A percentile compares a stretch with the other conserved stretches of the same genome.
phyloP scores from a whole-genome alignment of 352 stramenopile species.

The Pythium plurisporium region DNA sequence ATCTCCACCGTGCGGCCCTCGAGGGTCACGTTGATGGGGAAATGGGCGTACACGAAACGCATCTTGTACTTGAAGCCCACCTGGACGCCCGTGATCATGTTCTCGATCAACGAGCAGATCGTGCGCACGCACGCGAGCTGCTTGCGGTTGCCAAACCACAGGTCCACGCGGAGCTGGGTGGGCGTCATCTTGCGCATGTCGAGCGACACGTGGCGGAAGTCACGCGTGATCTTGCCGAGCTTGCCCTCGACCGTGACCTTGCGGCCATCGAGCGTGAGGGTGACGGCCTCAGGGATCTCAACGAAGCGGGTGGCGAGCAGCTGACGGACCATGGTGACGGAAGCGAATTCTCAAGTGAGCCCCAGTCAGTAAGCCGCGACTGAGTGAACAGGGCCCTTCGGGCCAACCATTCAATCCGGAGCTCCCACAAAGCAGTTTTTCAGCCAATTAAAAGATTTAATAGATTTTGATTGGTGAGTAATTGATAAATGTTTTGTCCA shows the following conservation, averaged over 20 bases:
- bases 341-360: conserved; percentile 63
- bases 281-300: conserved; percentile 93
- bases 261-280: conserved; percentile 92
- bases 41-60: conserved; percentile 99
- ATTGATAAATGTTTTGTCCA: neutral
- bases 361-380: neutral
- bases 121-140: conserved; percentile 97
- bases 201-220: conserved; percentile 98
- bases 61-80: conserved; percentile 99
- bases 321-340: conserved; percentile 69
- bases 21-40: conserved; percentile 99
- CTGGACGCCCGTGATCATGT: conserved; percentile 99
- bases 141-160: conserved; percentile 99
- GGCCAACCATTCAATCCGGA: conserved; percentile 20
- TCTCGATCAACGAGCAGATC: conserved; percentile 98
- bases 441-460: conserved; percentile 16
- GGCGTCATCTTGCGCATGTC: conserved; percentile 92
- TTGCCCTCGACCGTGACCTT: conserved; percentile 95
- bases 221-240: conserved; percentile 91
- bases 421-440: conserved; percentile 3
- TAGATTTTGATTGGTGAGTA: conserved; percentile 1
- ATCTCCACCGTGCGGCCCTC: conserved; percentile 95
- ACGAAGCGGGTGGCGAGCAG: conserved; percentile 93
- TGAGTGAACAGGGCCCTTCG: neutral
- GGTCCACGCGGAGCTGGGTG: conserved; percentile 93